These are phyloP conservation scores for Scheffersomyces quercinus DNA, from an alignment of 1,139 yeast genomes.

Conservation along the genomic window DNA sequence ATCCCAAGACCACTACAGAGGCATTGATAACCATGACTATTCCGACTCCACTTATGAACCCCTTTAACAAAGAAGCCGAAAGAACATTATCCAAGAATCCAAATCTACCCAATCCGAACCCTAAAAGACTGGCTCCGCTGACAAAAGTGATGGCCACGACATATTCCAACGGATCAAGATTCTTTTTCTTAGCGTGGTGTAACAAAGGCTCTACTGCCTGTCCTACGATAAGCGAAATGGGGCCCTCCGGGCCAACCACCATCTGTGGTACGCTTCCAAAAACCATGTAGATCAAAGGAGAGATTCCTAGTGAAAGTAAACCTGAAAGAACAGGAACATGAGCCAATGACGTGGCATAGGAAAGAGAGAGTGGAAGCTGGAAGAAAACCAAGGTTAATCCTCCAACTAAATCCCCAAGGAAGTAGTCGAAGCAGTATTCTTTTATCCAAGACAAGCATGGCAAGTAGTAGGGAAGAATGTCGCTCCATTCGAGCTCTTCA, in stretches of 20 bases:
- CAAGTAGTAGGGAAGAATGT: conserved; percentile 62
- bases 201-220: conserved; percentile 77
- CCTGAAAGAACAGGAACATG: conserved; percentile 91
- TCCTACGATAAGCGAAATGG: conserved; percentile 87
- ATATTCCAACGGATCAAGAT: conserved; percentile 59
- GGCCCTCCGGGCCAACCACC: conserved; percentile 97
- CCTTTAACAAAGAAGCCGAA: conserved; percentile 78
- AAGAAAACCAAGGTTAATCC: conserved; percentile 89
- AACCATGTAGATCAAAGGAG: conserved; percentile 79
- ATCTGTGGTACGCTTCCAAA: conserved; percentile 94
- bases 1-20: conserved; percentile 68
- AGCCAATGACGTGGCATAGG: conserved; percentile 88
- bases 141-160: conserved; percentile 74
- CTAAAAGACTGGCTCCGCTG: conserved; percentile 73
- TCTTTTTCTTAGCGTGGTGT: conserved; percentile 47
- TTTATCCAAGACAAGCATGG: conserved; percentile 84
- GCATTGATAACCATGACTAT: conserved; percentile 85
- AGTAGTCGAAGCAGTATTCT: conserved; percentile 50
- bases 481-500: conserved; percentile 29
- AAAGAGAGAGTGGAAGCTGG: conserved; percentile 85
- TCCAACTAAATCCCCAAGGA: conserved; percentile 77
- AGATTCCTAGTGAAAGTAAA: conserved; percentile 73
- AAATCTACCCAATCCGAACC: conserved; percentile 78
- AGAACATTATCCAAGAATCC: conserved; percentile 89
- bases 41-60: conserved; percentile 94